These are phyloP conservation scores for Phytophthora colocasiae DNA, from an alignment of 352 stramenopile genomes.

Conservation along the genomic window DNA sequence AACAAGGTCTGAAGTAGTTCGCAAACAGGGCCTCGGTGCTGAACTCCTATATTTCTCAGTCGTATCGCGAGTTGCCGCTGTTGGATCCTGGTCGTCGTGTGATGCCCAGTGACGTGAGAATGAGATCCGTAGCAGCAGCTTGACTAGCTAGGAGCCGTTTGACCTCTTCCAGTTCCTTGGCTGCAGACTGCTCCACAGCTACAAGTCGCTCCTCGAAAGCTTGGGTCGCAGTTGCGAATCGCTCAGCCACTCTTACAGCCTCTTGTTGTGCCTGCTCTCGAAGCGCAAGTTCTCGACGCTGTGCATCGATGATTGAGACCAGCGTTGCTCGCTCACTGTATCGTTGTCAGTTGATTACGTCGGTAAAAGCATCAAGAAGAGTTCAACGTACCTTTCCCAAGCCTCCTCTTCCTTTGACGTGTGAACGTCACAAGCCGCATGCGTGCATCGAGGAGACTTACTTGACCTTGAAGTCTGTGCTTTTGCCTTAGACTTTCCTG, in stretches of 20 bases:
- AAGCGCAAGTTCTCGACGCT: constrained; percentile 62
- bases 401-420: constrained; percentile 35
- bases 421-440: constrained; percentile 8
- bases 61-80: constrained; percentile 23
- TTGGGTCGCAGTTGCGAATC: constrained; percentile 60
- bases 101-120: constrained; percentile 62
- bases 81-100: constrained; percentile 23
- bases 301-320: constrained; percentile 65
- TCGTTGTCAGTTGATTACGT: background rate
- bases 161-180: constrained; percentile 53
- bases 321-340: constrained; percentile 64
- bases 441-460: constrained; percentile 21
- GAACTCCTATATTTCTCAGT: constrained; percentile 8
- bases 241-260: constrained; percentile 58
- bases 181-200: constrained; percentile 48
- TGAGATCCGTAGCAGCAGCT: constrained; percentile 51
- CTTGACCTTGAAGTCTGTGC: constrained; percentile 3
- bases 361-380: background rate
- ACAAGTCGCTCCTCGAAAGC: constrained; percentile 67
- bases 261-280: constrained; percentile 64
- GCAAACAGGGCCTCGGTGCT: background rate
- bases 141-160: constrained; percentile 54
- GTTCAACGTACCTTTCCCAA: constrained; percentile 48
- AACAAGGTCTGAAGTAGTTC: background rate
- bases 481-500: constrained; percentile 25